A percentile compares a stretch with the other conserved stretches of the same genome.
These are phyloP conservation scores for Musa schizocarpa DNA, from an alignment of 176 grass and related monocot species.

Conservation along the genomic window DNA sequence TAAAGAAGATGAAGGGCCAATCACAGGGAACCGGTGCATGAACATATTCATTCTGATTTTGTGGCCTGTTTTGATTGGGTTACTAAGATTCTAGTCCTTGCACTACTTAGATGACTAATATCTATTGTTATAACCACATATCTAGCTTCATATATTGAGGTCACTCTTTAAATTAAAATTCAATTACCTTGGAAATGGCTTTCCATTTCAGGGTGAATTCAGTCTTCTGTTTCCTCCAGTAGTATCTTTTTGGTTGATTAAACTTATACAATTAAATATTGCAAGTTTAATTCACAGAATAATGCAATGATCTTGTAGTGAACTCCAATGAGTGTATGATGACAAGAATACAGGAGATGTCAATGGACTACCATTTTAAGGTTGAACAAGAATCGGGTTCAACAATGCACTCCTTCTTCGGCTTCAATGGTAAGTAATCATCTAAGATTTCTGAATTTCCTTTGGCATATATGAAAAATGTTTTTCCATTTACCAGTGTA, in stretches of 20 bases:
- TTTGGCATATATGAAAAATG: neutral
- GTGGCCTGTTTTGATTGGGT: neutral
- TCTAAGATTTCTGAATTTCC: neutral
- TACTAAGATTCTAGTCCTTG: neutral
- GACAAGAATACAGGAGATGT: slow-evolving; percentile 92
- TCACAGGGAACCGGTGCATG: neutral
- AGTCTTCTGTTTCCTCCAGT: neutral
- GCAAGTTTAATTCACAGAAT: slow-evolving; percentile 42
- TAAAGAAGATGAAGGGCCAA: neutral
- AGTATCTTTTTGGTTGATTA: slow-evolving; percentile 25
- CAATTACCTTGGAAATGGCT: neutral
- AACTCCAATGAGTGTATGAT: slow-evolving; percentile 65
- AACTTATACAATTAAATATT: slow-evolving; percentile 74
- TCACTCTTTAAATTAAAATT: neutral
- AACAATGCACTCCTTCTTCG: slow-evolving; percentile 80
- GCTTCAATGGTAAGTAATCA: slow-evolving; percentile 63
- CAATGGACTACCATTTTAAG: slow-evolving; percentile 94
- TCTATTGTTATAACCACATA: neutral
- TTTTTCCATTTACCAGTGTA: too few species aligned
- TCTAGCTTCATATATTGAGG: neutral
- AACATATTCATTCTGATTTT: neutral
- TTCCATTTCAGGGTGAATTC: neutral
- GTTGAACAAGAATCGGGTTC: slow-evolving; percentile 96
- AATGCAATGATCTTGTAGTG: slow-evolving; percentile 57
- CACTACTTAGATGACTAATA: neutral